Evolutionary conservation across 768 basidiomycete species (phyloP), one percentile per base, ranked within the genome.

Genomic region (Rhodotorula toruloides): DNA sequence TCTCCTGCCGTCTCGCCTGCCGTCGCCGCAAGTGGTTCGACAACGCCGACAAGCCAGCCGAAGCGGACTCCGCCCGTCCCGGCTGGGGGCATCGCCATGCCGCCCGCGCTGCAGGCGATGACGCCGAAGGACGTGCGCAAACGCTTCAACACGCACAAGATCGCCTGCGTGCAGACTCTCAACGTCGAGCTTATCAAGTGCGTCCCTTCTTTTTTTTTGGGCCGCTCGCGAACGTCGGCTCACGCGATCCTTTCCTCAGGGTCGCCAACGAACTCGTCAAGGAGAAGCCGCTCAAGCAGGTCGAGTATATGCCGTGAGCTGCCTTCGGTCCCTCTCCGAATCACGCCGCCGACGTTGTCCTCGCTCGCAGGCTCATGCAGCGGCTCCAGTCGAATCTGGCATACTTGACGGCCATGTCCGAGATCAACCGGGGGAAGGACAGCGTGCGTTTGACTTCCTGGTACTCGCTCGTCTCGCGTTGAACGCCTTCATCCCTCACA

Each of bases 101-200:
- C 56, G 31, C 49, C 55, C 1, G 31, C 39, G 11, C 46, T 70
- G 25, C 53, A 58, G 47, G 48, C 56, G 22, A 54, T 70, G 57
- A 44, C 60, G 36, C 68, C 60, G 29, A 54, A 49, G 32, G 69
- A 71, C 21, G 58, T 71, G 27, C 48, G 69, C n/a, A 36, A 43
- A 34, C 32, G 63, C 58, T 57, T 71, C 54, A 54, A 63, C 27
- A 58, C 48, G 19, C 61, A 63, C 50, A 63, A 54, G 58, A 53
- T 71, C 16, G 44, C 57, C 4, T 62, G 57, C 32, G 61, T 71
- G 6, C 43, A 59, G 21, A 39, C 49, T 48, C 54, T 71, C 31
- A 71, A 71, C 27, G 44, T n/a, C 10, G 61, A 66, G 40, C n/a
- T 71, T 29, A 62, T 67, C 58, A 60, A 60, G 67, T 62, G 46